phyloP scores from a whole-genome alignment of 805 yeast genomes.

The Wickerhamomyces hampshirensis region DNA sequence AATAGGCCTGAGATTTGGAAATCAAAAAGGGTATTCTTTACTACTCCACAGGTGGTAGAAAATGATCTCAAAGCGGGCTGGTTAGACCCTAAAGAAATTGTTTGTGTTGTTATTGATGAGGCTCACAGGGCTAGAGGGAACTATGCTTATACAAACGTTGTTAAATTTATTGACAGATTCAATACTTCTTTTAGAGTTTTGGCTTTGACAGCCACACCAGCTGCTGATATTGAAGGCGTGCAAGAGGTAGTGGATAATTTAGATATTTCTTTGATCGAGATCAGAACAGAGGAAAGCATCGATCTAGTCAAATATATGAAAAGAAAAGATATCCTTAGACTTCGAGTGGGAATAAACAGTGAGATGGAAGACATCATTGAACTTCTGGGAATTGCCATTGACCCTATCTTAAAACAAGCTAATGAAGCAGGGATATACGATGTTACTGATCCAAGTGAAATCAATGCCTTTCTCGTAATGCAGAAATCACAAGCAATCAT shows the following conservation, averaged over 20 bases:
- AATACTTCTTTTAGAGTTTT: slow-evolving; percentile 66
- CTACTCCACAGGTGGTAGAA: slow-evolving; percentile 95
- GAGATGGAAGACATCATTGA: slow-evolving; percentile 56
- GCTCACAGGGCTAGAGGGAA: slow-evolving; percentile 93
- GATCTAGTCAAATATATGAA: slow-evolving; percentile 83
- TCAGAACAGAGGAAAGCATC: slow-evolving; percentile 77
- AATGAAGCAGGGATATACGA: slow-evolving; percentile 59
- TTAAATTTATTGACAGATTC: slow-evolving; percentile 55
- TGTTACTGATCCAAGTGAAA: slow-evolving; percentile 57
- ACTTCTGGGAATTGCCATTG: slow-evolving; percentile 56
- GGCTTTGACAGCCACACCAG: slow-evolving; percentile 96
- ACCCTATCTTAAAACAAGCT: slow-evolving; percentile 61
- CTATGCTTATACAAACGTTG: slow-evolving; percentile 85
- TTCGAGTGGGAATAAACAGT: slow-evolving; percentile 46
- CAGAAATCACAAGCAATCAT: slow-evolving; percentile 59
- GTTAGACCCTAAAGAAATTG: slow-evolving; percentile 69
- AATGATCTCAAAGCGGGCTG: slow-evolving; percentile 77
- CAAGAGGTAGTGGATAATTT: slow-evolving; percentile 78
- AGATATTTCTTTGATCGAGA: slow-evolving; percentile 70
- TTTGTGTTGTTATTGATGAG: slow-evolving; percentile 84
- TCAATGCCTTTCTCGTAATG: slow-evolving; percentile 68
- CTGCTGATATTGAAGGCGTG: slow-evolving; percentile 80
- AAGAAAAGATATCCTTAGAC: slow-evolving; percentile 52
- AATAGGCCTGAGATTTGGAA: slow-evolving; percentile 79
- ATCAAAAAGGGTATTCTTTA: slow-evolving; percentile 72